These are phyloP conservation scores for Trichosporon inkin DNA, from an alignment of 1,284 basidiomycete genomes.

Conservation along the genomic window DNA sequence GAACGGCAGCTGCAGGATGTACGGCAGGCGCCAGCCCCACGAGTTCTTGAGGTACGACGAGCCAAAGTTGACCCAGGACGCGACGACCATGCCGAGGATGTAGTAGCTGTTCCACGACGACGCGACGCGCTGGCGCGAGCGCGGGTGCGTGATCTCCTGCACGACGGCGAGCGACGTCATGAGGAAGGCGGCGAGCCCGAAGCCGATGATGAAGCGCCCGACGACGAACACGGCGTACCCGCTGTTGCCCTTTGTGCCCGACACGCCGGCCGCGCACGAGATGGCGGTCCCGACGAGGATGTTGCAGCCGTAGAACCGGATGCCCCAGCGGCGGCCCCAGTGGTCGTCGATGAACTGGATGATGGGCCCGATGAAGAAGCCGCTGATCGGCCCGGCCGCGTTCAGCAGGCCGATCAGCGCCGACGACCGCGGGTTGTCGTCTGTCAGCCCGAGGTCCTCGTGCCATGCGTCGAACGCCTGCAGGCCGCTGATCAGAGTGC, in stretches of 20 bases:
- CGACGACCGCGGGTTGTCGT: conserved; percentile 28
- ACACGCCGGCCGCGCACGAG: conserved; percentile 44
- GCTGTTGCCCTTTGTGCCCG: conserved; percentile 41
- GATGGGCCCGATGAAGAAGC: conserved; percentile 48
- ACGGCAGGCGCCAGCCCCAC: conserved; percentile 48
- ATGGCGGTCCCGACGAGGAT: conserved; percentile 47
- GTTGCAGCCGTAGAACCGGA: conserved; percentile 50
- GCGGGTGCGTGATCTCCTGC: conserved; percentile 51
- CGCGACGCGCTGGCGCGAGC: conserved; percentile 38
- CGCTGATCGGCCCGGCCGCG: conserved; percentile 43
- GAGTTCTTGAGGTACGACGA: conserved; percentile 23
- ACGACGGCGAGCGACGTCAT: conserved; percentile 50
- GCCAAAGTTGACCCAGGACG: conserved; percentile 31
- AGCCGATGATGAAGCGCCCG: conserved; percentile 47
- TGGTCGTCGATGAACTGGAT: conserved; percentile 48
- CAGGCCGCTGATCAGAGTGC: conserved; percentile 48
- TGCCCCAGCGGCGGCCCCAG: conserved; percentile 49
- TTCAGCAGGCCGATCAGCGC: conserved; percentile 47
- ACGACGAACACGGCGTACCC: conserved; percentile 49
- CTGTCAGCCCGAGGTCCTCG: conserved; percentile 37
- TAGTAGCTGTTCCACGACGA: conserved; percentile 49
- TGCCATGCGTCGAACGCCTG: conserved; percentile 49
- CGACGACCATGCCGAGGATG: conserved; percentile 30
- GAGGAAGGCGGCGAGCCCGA: conserved; percentile 51
- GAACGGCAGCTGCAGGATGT: conserved; percentile 47